Conservation (phyloP, 352 stramenopile genomes). For the Globisporangium parvum region DNA sequence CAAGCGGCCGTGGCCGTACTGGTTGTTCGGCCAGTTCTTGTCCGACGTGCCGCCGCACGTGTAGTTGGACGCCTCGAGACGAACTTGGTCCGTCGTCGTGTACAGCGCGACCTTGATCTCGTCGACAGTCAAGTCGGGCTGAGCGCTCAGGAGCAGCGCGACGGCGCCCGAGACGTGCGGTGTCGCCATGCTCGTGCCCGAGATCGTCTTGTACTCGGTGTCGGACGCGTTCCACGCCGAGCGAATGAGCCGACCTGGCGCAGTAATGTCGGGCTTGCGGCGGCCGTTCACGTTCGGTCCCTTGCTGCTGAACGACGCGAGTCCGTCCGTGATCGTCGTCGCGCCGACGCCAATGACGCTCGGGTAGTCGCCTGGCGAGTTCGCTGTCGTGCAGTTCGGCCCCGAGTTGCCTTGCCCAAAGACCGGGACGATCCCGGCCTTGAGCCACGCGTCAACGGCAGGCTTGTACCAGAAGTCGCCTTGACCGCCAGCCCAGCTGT, state of each 20-base stretch:
- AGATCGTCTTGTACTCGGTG: slow-evolving; percentile 5
- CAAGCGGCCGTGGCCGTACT: neutral
- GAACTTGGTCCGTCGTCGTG: slow-evolving; percentile 5
- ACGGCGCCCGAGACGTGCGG: slow-evolving; percentile 20
- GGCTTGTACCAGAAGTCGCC: slow-evolving; percentile 5
- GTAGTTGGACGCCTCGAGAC: too few relatives aligned
- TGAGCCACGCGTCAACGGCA: slow-evolving; percentile 15
- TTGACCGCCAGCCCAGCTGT: too few relatives aligned
- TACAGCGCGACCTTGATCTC: slow-evolving; percentile 5
- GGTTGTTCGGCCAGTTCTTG: slow-evolving; percentile 18
- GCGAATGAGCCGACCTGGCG: slow-evolving; percentile 13
- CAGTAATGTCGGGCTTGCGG: slow-evolving; percentile 24
- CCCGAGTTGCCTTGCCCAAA: slow-evolving; percentile 11
- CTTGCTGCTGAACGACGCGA: slow-evolving; percentile 22
- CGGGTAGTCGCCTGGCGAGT: slow-evolving; percentile 22
- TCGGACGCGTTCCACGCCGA: slow-evolving; percentile 6
- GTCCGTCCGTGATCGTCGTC: slow-evolving; percentile 11
- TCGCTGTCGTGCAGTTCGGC: slow-evolving; percentile 18
- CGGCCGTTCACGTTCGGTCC: slow-evolving; percentile 14
- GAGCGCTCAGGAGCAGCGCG: slow-evolving; percentile 12
- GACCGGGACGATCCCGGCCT: slow-evolving; percentile 22
- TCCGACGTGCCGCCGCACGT: slow-evolving; percentile 18
- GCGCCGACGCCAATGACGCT: slow-evolving; percentile 33
- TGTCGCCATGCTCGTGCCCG: slow-evolving; percentile 19
- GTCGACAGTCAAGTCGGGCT: slow-evolving; percentile 12